Evolutionary conservation across 305 asterid genomes (phyloP), one percentile per base, ranked within the genome.

Genomic region (Nicotiana rustica): DNA sequence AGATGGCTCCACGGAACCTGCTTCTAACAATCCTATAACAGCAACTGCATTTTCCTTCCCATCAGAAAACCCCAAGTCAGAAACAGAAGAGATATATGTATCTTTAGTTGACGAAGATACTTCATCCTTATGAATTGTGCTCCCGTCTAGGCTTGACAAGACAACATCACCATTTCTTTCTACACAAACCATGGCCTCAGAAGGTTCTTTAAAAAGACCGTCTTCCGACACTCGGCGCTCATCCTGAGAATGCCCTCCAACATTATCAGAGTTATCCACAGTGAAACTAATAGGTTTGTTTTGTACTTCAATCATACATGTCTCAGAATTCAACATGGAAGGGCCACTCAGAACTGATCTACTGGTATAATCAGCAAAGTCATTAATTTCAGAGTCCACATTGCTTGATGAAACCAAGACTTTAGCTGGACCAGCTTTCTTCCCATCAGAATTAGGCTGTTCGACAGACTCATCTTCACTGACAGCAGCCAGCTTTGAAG

Each of bases 61-160:
- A 85, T 68, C 81, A 84, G 78, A 82, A 70, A 59, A 85, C 67
- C 80, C 85, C 85, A 77, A 57, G 52, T 84, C 88, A 83, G 88
- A 55, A 67, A 79, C 85, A 49, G 88, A 80, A 84, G 86, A 79
- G 81, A 83, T 79, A 82, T 59, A 76, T 80, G 83, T 59, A 75
- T 82, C 81, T 38, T 67, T 81, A 82, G 55, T 83, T 47, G 86
- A 47, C 60, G 81, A 77, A 73, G 52, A 35, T 57, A 19, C 59
- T 80, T 83, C 89, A 83, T 81, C 81, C 70, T 87, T 84, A 35
- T 67, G 77, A 65, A 52, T 81, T 73, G 82, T 36, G 56, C 35
- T 80, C 85, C 84, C 88, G 69, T 68, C 82, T 55, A 71, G 78
- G 35, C 86, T 80, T 78, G 90, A 79, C 66, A 57, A 85, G 82